These are phyloP conservation scores for Sabuloglossum arenarium DNA, from an alignment of 495 filamentous ascomycete species.

Conservation along the genomic window DNA sequence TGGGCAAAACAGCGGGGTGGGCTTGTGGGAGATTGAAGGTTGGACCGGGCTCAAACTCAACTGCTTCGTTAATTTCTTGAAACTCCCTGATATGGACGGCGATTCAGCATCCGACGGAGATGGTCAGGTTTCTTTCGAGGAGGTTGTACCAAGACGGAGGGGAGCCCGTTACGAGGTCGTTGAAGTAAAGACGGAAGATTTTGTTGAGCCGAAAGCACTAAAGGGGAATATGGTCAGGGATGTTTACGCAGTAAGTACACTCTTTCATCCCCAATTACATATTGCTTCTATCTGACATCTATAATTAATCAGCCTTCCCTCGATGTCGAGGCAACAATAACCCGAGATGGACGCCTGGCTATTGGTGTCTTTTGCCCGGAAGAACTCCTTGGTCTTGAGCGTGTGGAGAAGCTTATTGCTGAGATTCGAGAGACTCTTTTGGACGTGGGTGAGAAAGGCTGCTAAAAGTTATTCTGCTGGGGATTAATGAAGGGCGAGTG, in stretches of 20 bases:
- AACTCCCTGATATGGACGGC: conserved; percentile 11
- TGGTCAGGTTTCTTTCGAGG: neutral
- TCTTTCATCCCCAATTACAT: neutral
- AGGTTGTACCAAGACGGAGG: neutral
- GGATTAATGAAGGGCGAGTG: no score
- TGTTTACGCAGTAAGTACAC: conserved; percentile 17
- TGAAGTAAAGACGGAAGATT: conserved; percentile 1
- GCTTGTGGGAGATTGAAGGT: conserved; percentile 26
- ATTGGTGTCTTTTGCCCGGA: conserved; percentile 31
- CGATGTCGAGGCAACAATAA: conserved; percentile 33
- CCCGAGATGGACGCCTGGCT: conserved; percentile 21
- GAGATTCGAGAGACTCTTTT: neutral
- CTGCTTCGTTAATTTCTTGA: conserved; percentile 36
- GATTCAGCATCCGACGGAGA: conserved; percentile 3
- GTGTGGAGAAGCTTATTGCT: conserved; percentile 8
- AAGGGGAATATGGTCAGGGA: conserved; percentile 9
- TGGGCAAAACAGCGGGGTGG: conserved; percentile 16
- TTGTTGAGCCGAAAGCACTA: conserved; percentile 10
- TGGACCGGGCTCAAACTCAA: conserved; percentile 27
- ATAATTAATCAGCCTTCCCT: conserved; percentile 22
- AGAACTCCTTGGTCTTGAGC: conserved; percentile 16
- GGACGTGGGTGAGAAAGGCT: no score
- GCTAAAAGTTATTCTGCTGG: no score
- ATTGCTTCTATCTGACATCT: neutral
- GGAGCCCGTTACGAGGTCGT: conserved; percentile 2